Conservation (phyloP, 2,329 filamentous ascomycete species). For the Colletotrichum sp. region DNA sequence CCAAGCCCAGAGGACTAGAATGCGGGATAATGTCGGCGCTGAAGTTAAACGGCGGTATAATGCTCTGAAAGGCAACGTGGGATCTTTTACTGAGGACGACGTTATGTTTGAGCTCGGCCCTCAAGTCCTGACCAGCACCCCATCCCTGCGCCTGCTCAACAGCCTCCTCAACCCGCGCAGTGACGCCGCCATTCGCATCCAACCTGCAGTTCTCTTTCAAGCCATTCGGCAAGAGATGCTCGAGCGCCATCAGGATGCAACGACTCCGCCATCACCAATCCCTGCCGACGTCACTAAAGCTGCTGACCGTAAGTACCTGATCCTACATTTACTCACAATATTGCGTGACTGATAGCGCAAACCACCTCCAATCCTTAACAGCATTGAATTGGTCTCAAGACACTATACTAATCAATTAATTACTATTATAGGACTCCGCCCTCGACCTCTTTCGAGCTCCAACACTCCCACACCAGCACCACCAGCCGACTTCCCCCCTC, state of each 20-base stretch:
- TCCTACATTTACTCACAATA: neutral
- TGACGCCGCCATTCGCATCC: neutral
- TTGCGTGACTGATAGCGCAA: no score
- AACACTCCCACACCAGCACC: neutral
- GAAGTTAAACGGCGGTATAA: neutral
- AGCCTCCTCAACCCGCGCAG: neutral
- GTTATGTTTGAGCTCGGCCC: neutral
- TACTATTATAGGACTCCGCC: neutral
- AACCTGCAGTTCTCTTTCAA: neutral
- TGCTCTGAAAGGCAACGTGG: neutral
- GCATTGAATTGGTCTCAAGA: neutral
- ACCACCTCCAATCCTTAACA: neutral
- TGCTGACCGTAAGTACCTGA: neutral
- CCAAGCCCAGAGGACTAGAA: neutral
- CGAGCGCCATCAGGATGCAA: neutral
- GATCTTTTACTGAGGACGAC: neutral
- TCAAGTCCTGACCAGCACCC: neutral
- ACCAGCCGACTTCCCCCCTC: neutral
- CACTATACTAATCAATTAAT: neutral
- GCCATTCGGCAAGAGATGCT: neutral
- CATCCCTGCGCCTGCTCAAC: neutral
- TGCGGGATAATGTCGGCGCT: neutral
- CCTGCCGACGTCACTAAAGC: neutral
- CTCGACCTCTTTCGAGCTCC: neutral
- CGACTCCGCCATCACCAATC: neutral